phyloP scores from a whole-genome alignment of 192 early-diverging fungal species.

The Coemansia aciculifera region DNA sequence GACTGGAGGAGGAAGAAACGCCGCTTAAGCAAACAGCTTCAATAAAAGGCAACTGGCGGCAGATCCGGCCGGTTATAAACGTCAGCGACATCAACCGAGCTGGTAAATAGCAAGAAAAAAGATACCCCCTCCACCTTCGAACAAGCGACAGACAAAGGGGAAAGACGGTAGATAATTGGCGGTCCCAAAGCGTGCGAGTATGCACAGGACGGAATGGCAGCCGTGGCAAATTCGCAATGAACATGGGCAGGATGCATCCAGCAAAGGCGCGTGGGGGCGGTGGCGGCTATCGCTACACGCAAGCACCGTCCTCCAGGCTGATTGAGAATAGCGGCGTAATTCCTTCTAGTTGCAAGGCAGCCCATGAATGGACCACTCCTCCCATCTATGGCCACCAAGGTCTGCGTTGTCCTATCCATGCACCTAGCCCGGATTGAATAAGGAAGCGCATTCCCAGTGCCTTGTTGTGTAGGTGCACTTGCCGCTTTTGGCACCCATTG shows the following conservation, averaged over 20 bases:
- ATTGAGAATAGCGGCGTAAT: slow-evolving; percentile 26
- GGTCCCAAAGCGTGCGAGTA: slow-evolving; percentile 2
- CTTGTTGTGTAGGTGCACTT: slow-evolving; percentile 7
- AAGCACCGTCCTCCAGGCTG: neutral
- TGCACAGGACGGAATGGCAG: slow-evolving; percentile 5
- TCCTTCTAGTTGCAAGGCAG: slow-evolving; percentile 1
- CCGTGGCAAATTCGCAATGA: slow-evolving; percentile 9
- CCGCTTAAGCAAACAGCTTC: neutral
- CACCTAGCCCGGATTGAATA: neutral
- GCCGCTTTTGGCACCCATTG: neutral
- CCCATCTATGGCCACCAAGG: slow-evolving; percentile 7
- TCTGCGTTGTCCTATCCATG: neutral
- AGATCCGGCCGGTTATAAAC: slow-evolving; percentile 5
- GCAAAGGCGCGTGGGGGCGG: slow-evolving; percentile 7
- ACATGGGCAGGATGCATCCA: slow-evolving; percentile 4
- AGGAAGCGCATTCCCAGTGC: neutral
- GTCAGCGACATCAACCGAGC: slow-evolving; percentile 5
- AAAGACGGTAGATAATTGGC: neutral
- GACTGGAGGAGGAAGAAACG: neutral
- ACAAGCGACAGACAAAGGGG: slow-evolving; percentile 1
- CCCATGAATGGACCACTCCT: neutral
- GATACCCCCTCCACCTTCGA: neutral
- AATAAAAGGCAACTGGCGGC: neutral
- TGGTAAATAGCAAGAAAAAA: neutral
- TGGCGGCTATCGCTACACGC: neutral